Conservation (phyloP, 164 flowering plant genomes). For the Magnolia changhungtana region DNA sequence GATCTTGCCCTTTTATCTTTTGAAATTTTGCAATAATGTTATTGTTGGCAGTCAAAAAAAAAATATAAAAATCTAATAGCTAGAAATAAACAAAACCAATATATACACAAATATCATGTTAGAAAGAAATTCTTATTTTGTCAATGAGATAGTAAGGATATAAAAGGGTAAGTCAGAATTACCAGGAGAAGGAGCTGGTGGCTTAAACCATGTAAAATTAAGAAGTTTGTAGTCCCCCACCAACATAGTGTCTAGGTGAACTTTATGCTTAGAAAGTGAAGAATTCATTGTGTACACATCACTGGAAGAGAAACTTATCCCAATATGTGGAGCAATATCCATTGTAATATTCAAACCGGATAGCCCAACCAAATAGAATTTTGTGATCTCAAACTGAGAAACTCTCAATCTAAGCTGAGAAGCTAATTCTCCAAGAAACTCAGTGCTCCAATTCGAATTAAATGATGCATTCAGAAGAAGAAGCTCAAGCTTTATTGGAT, state of each 20-base stretch:
- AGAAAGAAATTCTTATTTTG: neutral
- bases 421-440: conserved; percentile 65
- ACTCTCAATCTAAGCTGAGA: conserved; percentile 57
- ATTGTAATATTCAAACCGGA: conserved; percentile 77
- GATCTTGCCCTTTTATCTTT: too few relatives aligned
- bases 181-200: conserved; percentile 68
- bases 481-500: conserved; percentile 85
- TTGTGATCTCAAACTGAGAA: conserved; percentile 74
- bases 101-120: neutral
- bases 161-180: conserved; percentile 15
- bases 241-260: conserved; percentile 51
- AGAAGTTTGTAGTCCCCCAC: conserved; percentile 87
- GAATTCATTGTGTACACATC: conserved; percentile 60
- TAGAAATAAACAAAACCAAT: neutral
- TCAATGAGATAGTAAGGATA: neutral
- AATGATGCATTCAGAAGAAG: conserved; percentile 72
- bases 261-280: conserved; percentile 63
- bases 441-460: conserved; percentile 64
- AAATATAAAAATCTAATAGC: neutral
- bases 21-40: too few relatives aligned
- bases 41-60: too few relatives aligned
- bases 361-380: conserved; percentile 60
- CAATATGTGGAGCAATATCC: conserved; percentile 81
- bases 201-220: conserved; percentile 78
- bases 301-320: conserved; percentile 63